Evolutionary conservation across 176 grass and related monocot genomes (phyloP).

Genomic region (Echinochloa phyllopogon): DNA sequence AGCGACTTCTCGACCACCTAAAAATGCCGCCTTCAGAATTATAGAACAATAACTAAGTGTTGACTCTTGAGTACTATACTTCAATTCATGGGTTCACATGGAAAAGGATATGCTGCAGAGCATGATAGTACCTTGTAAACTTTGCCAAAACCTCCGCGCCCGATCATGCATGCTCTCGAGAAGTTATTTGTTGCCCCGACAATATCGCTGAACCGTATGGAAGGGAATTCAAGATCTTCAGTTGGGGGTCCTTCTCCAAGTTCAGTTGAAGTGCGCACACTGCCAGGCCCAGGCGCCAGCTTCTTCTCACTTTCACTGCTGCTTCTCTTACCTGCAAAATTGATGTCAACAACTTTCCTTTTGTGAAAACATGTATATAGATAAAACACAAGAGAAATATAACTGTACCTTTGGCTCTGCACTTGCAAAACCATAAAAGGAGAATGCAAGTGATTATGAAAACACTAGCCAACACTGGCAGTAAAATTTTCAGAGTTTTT

Average conservation of each 20-base stretch:
- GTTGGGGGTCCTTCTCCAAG: not conserved
- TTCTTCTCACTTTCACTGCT: constrained; percentile 34
- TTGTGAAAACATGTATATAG: not conserved
- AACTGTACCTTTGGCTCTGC: constrained; percentile 35
- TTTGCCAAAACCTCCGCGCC: constrained; percentile 61
- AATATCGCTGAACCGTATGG: constrained; percentile 49
- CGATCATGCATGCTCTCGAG: constrained; percentile 43
- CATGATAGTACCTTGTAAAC: constrained; percentile 61
- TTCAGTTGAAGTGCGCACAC: constrained; percentile 25
- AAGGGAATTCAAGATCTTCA: constrained; percentile 43
- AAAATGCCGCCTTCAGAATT: constrained; percentile 35
- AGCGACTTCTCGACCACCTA: constrained; percentile 44
- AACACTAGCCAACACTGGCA: constrained; percentile 16
- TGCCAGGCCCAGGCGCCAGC: not conserved
- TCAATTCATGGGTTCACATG: not conserved
- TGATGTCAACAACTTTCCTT: not conserved
- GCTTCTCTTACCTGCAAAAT: constrained; percentile 20
- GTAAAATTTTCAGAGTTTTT: constrained; percentile 16
- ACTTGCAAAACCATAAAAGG: constrained; percentile 13
- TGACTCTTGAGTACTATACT: not conserved
- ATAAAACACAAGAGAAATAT: not conserved
- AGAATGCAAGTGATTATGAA: constrained; percentile 34
- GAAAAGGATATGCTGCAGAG: not conserved
- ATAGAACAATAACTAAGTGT: not conserved
- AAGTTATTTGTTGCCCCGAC: constrained; percentile 53